Conservation (phyloP, 2,329 filamentous ascomycete genomes). For the Trichoderma sp. region DNA sequence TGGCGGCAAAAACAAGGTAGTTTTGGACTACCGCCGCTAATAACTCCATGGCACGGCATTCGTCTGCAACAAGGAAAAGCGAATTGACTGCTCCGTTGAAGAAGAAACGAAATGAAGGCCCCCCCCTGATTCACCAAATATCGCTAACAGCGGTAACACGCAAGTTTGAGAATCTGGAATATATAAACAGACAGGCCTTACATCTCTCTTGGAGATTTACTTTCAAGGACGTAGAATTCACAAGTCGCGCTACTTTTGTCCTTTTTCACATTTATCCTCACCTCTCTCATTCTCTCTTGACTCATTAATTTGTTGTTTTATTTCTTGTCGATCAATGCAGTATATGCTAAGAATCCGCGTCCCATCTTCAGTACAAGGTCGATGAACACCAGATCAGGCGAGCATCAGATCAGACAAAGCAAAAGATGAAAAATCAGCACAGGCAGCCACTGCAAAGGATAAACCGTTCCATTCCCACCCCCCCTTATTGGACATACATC, state of each 20-base stretch:
- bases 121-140: constrained; percentile 17
- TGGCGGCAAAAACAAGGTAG: background rate
- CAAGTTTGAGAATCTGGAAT: background rate
- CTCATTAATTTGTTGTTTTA: background rate
- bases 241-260: constrained; percentile 9
- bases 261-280: constrained; percentile 2
- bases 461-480: background rate
- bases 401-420: background rate
- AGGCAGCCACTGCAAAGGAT: background rate
- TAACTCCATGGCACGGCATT: background rate
- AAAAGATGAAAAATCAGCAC: background rate
- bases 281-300: background rate
- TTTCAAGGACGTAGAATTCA: constrained; percentile 14
- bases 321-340: background rate
- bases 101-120: constrained; percentile 24
- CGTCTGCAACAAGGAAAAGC: constrained; percentile 8
- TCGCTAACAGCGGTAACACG: constrained; percentile 11
- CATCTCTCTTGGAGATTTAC: background rate
- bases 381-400: background rate
- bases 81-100: constrained; percentile 8
- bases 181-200: background rate
- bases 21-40: constrained; percentile 12
- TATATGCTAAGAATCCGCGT: background rate
- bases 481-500: constrained; percentile 27
- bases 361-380: background rate